Percentiles rank a stretch among this genome's conserved stretches.
phyloP scores from a whole-genome alignment of 1,139 yeast species.

The Kodamaea arcana region DNA sequence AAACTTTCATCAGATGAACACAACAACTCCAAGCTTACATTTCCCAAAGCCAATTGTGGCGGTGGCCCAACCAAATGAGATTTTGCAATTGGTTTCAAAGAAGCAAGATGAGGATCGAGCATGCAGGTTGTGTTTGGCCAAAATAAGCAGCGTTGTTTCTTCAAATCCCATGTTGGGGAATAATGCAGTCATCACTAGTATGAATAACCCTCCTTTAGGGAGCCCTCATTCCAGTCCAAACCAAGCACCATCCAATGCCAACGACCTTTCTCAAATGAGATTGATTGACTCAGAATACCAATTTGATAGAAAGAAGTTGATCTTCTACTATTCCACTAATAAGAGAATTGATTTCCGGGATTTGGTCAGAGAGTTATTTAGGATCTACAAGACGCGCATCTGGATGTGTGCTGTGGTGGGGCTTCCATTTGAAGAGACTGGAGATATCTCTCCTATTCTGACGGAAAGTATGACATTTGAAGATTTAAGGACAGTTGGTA shows the following conservation, averaged over 20 bases:
- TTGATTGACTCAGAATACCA: conserved; percentile 26
- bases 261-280: conserved; percentile 20
- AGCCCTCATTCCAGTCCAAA: too few species aligned
- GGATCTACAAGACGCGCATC: conserved; percentile 24
- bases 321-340: conserved; percentile 22
- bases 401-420: conserved; percentile 28
- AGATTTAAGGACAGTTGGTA: not conserved
- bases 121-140: conserved; percentile 55
- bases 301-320: conserved; percentile 24
- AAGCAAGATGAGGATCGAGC: conserved; percentile 72
- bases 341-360: conserved; percentile 25
- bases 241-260: conserved; percentile 8
- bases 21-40: conserved; percentile 42
- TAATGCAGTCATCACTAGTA: too few species aligned
- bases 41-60: conserved; percentile 76
- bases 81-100: conserved; percentile 55
- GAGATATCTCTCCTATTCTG: conserved; percentile 4
- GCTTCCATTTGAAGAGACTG: conserved; percentile 12
- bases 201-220: too few species aligned
- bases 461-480: conserved; percentile 1
- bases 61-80: conserved; percentile 60
- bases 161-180: too few species aligned
- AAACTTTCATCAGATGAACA: conserved; percentile 16
- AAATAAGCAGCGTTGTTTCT: conserved; percentile 39
- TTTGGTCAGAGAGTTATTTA: conserved; percentile 23